A percentile compares a stretch with the other conserved stretches of the same genome.
These are phyloP conservation scores for Cercospora sesami DNA, from an alignment of 2,329 filamentous ascomycete genomes.

Conservation along the genomic window DNA sequence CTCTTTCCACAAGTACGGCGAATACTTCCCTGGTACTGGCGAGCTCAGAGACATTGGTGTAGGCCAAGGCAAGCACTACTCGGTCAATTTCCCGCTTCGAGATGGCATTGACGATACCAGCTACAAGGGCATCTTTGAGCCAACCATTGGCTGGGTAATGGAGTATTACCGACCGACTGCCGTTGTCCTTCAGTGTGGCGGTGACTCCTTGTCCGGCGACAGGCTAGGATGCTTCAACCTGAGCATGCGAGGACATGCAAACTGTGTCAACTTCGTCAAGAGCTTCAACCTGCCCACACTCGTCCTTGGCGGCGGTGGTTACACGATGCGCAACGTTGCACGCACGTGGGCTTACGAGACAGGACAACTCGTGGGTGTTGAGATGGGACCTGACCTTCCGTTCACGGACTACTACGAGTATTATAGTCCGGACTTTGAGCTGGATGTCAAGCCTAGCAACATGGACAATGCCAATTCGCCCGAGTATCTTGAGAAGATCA, in stretches of 20 bases:
- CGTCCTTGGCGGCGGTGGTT: slow-evolving; percentile 67
- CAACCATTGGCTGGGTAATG: slow-evolving; percentile 67
- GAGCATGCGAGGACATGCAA: slow-evolving; percentile 69
- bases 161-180: slow-evolving; percentile 67
- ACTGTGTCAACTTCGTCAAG: slow-evolving; percentile 69
- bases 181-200: slow-evolving; percentile 68
- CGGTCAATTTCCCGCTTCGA: slow-evolving; percentile 68
- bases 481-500: slow-evolving; percentile 69
- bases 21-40: slow-evolving; percentile 70
- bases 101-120: slow-evolving; percentile 68
- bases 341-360: slow-evolving; percentile 67
- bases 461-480: slow-evolving; percentile 71
- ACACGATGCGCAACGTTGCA: slow-evolving; percentile 67
- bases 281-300: slow-evolving; percentile 66
- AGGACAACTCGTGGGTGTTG: slow-evolving; percentile 78
- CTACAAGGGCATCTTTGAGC: slow-evolving; percentile 69
- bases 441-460: slow-evolving; percentile 68
- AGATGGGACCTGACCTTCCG: slow-evolving; percentile 78
- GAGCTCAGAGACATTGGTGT: slow-evolving; percentile 69
- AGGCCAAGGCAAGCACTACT: slow-evolving; percentile 65
- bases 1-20: slow-evolving; percentile 72
- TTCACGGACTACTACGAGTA: slow-evolving; percentile 96
- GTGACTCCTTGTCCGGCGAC: slow-evolving; percentile 67
- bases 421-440: slow-evolving; percentile 68
- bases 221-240: slow-evolving; percentile 69